Evolutionary conservation across 2,329 filamentous ascomycete species (phyloP), one percentile per base, ranked within the genome.

Genomic region (Aureobasidium pullulans): DNA sequence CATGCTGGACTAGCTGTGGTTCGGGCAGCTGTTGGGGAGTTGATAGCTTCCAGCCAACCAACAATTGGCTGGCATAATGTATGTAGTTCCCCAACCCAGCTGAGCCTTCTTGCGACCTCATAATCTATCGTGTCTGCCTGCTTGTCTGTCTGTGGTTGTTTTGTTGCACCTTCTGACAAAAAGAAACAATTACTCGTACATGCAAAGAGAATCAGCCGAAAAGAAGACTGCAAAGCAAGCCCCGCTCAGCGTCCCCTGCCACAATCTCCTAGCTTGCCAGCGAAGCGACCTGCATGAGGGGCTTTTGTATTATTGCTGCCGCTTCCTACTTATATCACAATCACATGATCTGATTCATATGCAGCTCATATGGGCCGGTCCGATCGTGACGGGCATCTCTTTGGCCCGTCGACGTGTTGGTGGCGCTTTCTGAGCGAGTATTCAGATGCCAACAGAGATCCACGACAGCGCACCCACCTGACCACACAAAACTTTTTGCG

Each of bases 381-480:
- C 54, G 54, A 37, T 37, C 54, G 34, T 39, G 54, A 48, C 31
- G 54, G 43, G 43, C 42, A 39, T 39, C 32, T 32, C 16, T 28
- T 19, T 37, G 13, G 43, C 39, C 52, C 43, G 42, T 40, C 53
- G 39, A 28, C 11, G 16, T 37, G 42, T 57, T 57, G 42, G 54
- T 57, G 54, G 54, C 54, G 54, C 40, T 23, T 15, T 23, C 31
- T 47, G 52, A 28, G 13, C 44, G 31, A 42, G 34, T 49, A 39
- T 42, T 8, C 34, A 34, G 39, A 53, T 59, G 57, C 32, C 39
- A 59, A 59, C 46, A 39, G 57, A 34, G 47, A 34, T 28, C 37
- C 32, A 39, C 37, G 57, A 59, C 48, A 59, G 23, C 57, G 48
- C 57, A 59, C 34, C 48, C 57, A 37, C 57, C 57, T 59, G 57